Conservation (phyloP, 805 yeast genomes). For the Cyberlindnera misumaiensis region DNA sequence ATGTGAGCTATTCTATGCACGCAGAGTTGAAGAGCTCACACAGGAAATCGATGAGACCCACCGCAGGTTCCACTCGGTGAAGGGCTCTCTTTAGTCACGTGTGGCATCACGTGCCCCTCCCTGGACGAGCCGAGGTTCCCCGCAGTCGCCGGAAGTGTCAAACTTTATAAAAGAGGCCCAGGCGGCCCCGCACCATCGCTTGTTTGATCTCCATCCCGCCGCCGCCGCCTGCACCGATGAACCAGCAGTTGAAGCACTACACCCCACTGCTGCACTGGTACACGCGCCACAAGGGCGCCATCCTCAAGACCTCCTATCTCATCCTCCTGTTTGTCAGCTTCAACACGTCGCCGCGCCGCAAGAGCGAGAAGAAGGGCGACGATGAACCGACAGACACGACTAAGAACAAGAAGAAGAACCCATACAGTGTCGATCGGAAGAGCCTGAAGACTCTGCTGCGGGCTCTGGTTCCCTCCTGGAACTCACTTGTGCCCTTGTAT, state of each 20-base stretch:
- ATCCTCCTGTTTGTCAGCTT: slow-evolving; percentile 21
- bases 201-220: no score
- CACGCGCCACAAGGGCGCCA: slow-evolving; percentile 20
- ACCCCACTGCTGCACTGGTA: slow-evolving; percentile 17
- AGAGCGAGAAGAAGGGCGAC: slow-evolving; percentile 2
- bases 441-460: slow-evolving; percentile 10
- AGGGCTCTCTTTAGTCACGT: not conserved
- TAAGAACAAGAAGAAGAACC: not conserved
- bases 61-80: slow-evolving; percentile 6
- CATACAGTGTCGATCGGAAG: slow-evolving; percentile 7
- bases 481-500: slow-evolving; percentile 19
- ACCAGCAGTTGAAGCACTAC: not conserved
- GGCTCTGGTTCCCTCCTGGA: slow-evolving; percentile 19
- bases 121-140: no score
- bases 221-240: no score
- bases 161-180: not conserved
- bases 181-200: no score
- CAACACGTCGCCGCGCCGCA: slow-evolving; percentile 14
- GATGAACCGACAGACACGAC: not conserved
- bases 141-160: not conserved
- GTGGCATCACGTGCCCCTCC: no score
- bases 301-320: slow-evolving; percentile 22
- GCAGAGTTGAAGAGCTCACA: slow-evolving; percentile 12
- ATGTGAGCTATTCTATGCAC: slow-evolving; percentile 17
- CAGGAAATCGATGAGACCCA: slow-evolving; percentile 7